phyloP scores from a whole-genome alignment of 2,329 filamentous ascomycete species.

The Aspergillus neoniger region DNA sequence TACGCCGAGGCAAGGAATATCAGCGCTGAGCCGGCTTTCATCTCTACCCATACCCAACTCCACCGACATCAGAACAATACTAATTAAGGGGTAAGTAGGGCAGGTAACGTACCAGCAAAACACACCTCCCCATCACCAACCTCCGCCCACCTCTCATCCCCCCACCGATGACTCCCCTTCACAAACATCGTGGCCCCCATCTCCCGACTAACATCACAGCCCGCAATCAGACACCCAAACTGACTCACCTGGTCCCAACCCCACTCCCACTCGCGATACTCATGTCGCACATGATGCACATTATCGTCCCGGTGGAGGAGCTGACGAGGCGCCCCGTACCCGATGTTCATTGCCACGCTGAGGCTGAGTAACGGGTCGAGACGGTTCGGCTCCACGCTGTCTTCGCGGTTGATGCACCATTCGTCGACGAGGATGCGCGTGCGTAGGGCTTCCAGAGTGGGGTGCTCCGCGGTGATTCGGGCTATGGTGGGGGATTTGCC shows the following conservation, averaged over 20 bases:
- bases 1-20: conserved; percentile 38
- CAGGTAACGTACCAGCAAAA: conserved; percentile 30
- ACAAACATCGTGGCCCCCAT: conserved; percentile 39
- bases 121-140: conserved; percentile 29
- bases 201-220: conserved; percentile 27
- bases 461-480: conserved; percentile 22
- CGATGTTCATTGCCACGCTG: conserved; percentile 32
- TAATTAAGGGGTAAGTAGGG: not conserved
- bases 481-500: conserved; percentile 33
- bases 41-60: conserved; percentile 28
- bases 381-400: conserved; percentile 17
- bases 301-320: conserved; percentile 36
- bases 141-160: conserved; percentile 27
- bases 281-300: conserved; percentile 32
- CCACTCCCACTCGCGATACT: conserved; percentile 3
- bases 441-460: conserved; percentile 28
- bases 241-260: conserved; percentile 22
- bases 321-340: conserved; percentile 33
- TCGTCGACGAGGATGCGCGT: conserved; percentile 28
- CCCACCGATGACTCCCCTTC: conserved; percentile 36
- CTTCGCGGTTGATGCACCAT: conserved; percentile 26
- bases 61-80: too few species aligned
- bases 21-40: conserved; percentile 39
- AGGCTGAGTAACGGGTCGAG: conserved; percentile 33
- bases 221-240: conserved; percentile 35